Percentiles rank a stretch among this genome's conserved stretches.
Conservation (phyloP, 306 rosid genomes). For the Amphicarpaea edgeworthii region DNA sequence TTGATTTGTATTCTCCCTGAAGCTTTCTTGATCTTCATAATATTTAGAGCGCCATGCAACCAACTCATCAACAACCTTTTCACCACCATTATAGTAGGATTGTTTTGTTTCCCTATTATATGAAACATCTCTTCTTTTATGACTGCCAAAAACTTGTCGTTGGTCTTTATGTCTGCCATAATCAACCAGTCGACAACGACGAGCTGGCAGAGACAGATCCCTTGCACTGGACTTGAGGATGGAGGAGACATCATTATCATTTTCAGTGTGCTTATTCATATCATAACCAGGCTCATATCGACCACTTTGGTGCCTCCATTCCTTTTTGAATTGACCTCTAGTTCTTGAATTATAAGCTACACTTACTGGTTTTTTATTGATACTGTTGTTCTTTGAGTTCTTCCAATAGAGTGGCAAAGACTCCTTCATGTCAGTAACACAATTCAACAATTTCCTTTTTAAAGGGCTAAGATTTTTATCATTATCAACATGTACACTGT, state of each 20-base stretch:
- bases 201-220: constrained; percentile 46
- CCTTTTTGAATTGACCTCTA: constrained; percentile 48
- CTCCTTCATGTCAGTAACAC: constrained; percentile 37
- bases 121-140: constrained; percentile 48
- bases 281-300: constrained; percentile 41
- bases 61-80: constrained; percentile 46
- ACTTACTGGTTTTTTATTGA: constrained; percentile 48
- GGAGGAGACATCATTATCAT: constrained; percentile 45
- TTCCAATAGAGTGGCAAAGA: constrained; percentile 50
- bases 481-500: constrained; percentile 50
- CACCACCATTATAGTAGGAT: constrained; percentile 48
- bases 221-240: constrained; percentile 45
- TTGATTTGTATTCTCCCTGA: constrained; percentile 43
- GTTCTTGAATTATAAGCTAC: constrained; percentile 50
- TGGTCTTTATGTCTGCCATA: constrained; percentile 45
- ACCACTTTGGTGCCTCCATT: constrained; percentile 45
- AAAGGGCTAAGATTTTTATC: constrained; percentile 52
- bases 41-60: constrained; percentile 31
- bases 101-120: constrained; percentile 51
- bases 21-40: constrained; percentile 46
- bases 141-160: constrained; percentile 41
- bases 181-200: constrained; percentile 45
- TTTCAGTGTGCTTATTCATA: constrained; percentile 28
- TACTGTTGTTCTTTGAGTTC: constrained; percentile 43
- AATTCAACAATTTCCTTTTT: constrained; percentile 52